Base-by-base conservation (phyloP, 495 filamentous ascomycete species). In the Aspergillus taichungensis region DNA sequence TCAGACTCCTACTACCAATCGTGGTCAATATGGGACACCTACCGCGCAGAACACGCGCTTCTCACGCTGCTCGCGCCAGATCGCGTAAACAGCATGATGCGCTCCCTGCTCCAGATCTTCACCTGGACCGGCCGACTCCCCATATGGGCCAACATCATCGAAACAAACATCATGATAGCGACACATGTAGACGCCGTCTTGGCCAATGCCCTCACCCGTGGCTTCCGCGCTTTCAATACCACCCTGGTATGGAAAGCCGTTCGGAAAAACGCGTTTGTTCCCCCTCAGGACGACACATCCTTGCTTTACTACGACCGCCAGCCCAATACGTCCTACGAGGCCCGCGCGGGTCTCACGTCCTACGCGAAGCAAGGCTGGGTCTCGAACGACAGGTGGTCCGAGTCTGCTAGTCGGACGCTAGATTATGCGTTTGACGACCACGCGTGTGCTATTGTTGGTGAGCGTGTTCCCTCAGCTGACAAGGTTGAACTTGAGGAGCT, bases 1-100 rank as follows among this genome's bases (percentile, higher is more conserved):
- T 33, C 49, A 10, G 57, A 61, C 13, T 57, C 55, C 9, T 61
- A 61, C 40, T 61, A 58, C 32, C 57, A 61, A 34, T 61, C 57
- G 0, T 61, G 57, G 57, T 61, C 57, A 3, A 58, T 61, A 30
- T 61, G 57, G 57, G 57, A 61, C 36, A 61, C 57, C 0, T 61
- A 58, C 32, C 45, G 57, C 30, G 57, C 57, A 5, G 57, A 61
- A 24, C 55, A 58, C 24, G 55, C 57, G 1, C 35, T 61, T 0
- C 18, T 61, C 1, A 56, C 57, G 3, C 31, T 61, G 0, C 55
- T 61, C 27, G 55, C 57, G 1, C 57, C 57, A 3, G 55, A 61
- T 28, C 46, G 50, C 8, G 55, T 61, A 10, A 61, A 61, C 13
- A 43, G 47, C 31, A 61, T 61, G 57, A 58, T 61, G 57, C 49